Percentiles rank a stretch among this genome's conserved stretches.
Conservation (phyloP, 306 rosid species). For the Coriaria nepalensis region DNA sequence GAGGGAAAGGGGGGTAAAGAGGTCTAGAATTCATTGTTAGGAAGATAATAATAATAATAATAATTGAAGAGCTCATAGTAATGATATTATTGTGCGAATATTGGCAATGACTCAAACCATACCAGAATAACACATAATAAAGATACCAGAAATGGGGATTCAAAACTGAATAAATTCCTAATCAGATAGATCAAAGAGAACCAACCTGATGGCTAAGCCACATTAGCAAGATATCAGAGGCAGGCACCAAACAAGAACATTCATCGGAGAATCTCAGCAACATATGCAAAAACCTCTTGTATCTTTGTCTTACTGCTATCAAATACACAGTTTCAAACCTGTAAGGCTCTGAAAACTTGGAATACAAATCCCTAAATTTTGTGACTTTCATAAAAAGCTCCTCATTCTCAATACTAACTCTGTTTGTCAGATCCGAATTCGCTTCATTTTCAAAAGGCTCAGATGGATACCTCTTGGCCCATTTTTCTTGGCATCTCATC, state of each 20-base stretch:
- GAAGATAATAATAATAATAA: too few species aligned
- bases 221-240: constrained; percentile 72
- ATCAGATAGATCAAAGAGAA: constrained; percentile 2
- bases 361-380: constrained; percentile 34
- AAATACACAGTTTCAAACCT: constrained; percentile 58
- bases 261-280: constrained; percentile 33
- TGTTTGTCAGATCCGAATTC: constrained; percentile 19
- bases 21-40: too few species aligned
- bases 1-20: too few species aligned
- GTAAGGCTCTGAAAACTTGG: constrained; percentile 41
- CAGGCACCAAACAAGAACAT: constrained; percentile 45
- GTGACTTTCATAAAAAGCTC: constrained; percentile 34
- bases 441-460: constrained; percentile 70
- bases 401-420: constrained; percentile 8
- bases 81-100: too few species aligned
- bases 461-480: constrained; percentile 47
- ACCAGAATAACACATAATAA: too few species aligned
- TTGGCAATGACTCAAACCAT: too few species aligned
- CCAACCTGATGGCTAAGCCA: constrained; percentile 82
- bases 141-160: too few species aligned
- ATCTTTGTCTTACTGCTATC: constrained; percentile 67
- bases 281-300: constrained; percentile 53
- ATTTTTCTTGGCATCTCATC: constrained; percentile 48
- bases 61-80: too few species aligned
- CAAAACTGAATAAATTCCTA: too few species aligned